Evolutionary conservation across 2,329 filamentous ascomycete genomes (phyloP), one percentile per base, ranked within the genome.

Genomic region (Hypoxylon sp.): DNA sequence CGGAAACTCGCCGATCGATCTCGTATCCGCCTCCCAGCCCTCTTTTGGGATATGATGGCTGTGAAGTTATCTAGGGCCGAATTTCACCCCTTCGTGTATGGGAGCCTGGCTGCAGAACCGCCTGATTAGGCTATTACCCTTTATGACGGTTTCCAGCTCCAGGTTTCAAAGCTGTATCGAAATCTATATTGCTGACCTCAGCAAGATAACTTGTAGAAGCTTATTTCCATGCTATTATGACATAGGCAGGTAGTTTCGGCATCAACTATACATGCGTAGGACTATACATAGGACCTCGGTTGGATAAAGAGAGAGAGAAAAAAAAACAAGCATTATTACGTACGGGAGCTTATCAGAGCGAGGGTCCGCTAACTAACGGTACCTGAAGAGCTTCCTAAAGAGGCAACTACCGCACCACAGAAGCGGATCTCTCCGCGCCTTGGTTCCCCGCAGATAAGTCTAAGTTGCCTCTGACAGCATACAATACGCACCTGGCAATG

Each of bases 401-500:
- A 27, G 62, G 66, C 44, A 66, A 66, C 19, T 3, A 31, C 39
- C 42, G 29, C 27, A 56, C 32, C 21, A 19, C 27, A 19, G 15
- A 44, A 42, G 19, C 54, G 54, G 53, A 56, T 56, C 27, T 42
- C 24, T 10, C 39, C 24, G 53, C 32, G 42, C 24, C 35, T 52
- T 44, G 24, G 3, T 64, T 61, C 51, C 65, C 65, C 65, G 52
- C 65, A 61, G 65, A 68, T 68, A 68, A 68, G 65, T 56, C 54
- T 17, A 24, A 19, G 29, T n/a, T 10, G 17, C 13, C 42, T 13
- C 42, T 44, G 42, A 27, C 32, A 37, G 21, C 29, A 6, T 37
- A 50, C n/a, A 21, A 48, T n/a, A 47, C 19, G 10, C n/a, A 35
- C 29, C 19, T 46, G 8, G 11, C 10, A 21, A 35, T 44, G 53